Percentiles rank a stretch among this genome's conserved stretches.
Conservation (phyloP, 1,284 basidiomycete genomes). For the Ustilago shanxiensis region DNA sequence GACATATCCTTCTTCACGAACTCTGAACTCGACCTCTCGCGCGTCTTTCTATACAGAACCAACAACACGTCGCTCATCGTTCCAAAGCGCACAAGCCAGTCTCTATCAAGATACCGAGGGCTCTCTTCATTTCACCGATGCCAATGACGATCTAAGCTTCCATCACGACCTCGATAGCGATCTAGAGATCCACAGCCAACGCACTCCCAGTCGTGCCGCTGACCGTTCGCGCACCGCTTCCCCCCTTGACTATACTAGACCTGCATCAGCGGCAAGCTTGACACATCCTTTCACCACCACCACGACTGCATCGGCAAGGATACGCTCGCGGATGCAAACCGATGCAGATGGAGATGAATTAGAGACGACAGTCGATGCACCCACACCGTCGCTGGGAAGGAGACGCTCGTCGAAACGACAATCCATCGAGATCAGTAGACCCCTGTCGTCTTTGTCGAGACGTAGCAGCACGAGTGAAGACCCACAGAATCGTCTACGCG, state of each 20-base stretch:
- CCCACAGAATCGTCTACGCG: conserved; percentile 26
- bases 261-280: conserved; percentile 9
- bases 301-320: neutral
- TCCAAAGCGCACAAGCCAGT: conserved; percentile 37
- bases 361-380: conserved; percentile 24
- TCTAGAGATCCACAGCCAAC: conserved; percentile 21
- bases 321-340: neutral
- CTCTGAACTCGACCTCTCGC: conserved; percentile 33
- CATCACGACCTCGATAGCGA: conserved; percentile 29
- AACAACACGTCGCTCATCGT: conserved; percentile 33
- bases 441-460: conserved; percentile 21
- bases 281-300: conserved; percentile 10
- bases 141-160: conserved; percentile 13
- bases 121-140: conserved; percentile 28
- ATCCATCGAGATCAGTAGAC: conserved; percentile 25
- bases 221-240: conserved; percentile 27
- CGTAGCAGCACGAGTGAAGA: conserved; percentile 37
- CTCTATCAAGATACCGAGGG: conserved; percentile 38
- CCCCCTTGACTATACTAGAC: conserved; percentile 10
- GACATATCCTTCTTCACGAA: conserved; percentile 20
- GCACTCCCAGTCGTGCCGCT: conserved; percentile 10
- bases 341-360: neutral
- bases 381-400: neutral
- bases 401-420: conserved; percentile 20
- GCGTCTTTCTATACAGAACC: conserved; percentile 36